Evolutionary conservation across 2,329 filamentous ascomycete species (phyloP).

Genomic region (Sporothrix luriei): DNA sequence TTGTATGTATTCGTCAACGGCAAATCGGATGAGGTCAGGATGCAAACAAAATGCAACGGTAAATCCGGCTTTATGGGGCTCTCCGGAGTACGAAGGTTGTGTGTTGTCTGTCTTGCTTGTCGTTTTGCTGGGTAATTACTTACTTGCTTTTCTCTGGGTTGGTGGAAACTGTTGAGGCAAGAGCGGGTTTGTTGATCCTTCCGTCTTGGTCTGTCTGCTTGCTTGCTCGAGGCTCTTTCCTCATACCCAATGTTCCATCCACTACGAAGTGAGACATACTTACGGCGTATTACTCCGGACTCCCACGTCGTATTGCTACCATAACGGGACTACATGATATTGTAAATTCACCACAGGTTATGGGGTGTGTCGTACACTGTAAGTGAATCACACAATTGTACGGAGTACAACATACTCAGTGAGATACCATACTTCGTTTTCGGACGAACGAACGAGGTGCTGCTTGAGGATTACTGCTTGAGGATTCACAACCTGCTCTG

Average conservation of each 20-base stretch:
- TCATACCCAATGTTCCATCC: not conserved
- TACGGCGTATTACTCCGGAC: too few species aligned
- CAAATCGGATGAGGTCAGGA: constrained; percentile 24
- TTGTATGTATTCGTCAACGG: constrained; percentile 22
- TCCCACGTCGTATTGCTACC: not conserved
- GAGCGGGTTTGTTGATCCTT: constrained; percentile 12
- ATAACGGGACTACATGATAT: not conserved
- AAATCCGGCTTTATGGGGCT: constrained; percentile 19
- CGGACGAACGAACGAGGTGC: too few species aligned
- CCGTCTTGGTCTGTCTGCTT: constrained; percentile 9
- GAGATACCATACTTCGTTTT: too few species aligned
- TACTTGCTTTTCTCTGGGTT: not conserved
- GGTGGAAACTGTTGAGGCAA: not conserved
- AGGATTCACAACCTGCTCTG: not conserved
- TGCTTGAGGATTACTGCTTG: too few species aligned
- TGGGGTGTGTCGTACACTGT: too few species aligned
- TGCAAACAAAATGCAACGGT: constrained; percentile 20
- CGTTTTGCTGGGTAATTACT: not conserved
- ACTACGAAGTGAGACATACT: not conserved
- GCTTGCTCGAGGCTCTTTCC: not conserved
- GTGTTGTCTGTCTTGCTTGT: not conserved
- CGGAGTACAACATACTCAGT: too few species aligned
- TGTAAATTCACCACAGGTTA: too few species aligned
- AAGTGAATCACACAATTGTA: too few species aligned
- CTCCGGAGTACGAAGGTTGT: not conserved